Base-by-base conservation (phyloP, 2,329 filamentous ascomycete genomes). In the Myriangium duriaei region DNA sequence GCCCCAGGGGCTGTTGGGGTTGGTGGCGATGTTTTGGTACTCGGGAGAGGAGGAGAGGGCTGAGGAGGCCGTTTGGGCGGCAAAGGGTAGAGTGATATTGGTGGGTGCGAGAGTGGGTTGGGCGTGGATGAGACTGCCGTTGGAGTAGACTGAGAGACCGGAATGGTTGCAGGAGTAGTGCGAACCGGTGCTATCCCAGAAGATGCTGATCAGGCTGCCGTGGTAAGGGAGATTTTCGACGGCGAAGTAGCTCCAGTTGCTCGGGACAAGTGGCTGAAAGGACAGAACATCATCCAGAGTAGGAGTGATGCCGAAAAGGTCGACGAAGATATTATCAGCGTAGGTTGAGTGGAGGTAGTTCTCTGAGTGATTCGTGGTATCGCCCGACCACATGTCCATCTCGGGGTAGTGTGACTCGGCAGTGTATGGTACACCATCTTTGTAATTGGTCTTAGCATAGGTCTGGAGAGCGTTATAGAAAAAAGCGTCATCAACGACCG, bases 291-390 rank as follows among this genome's bases (percentile, higher is more conserved):
- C 49, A n/a, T 61, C 59, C 5, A 57, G 41, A 7, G 54, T 56
- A 3, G 60, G 58, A 11, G 61, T 44, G 5, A 66, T 54, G 3
- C 63, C 63, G 11, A 67, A 42, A 2, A 67, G 49, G 2, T 63
- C 60, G 5, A 62, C 60, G 32, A 67, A 58, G 4, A 67, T 53
- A 40, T 65, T 61, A 48, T 67, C 61, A 15, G 63, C 55, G 42
- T 63, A 61, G 1, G 61, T 65, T 0, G 62, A 65, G 44, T 66
- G 63, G 38, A 60, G 53, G 45, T 66, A 66, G 45, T 65, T 53
- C 45, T 64, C 61, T 2, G 52, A 57, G 36, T 63, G 60, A 37
- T 63, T 61, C n/a, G 43, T 44, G 9, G 47, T 42, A 41, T 63
- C 58, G 11, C 52, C 52, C 38, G 47, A 55, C 57, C 62, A 64